Evolutionary conservation across 768 basidiomycete species (phyloP), one percentile per base, ranked within the genome.

Genomic region (Lanmaoa pseudosensibilis): DNA sequence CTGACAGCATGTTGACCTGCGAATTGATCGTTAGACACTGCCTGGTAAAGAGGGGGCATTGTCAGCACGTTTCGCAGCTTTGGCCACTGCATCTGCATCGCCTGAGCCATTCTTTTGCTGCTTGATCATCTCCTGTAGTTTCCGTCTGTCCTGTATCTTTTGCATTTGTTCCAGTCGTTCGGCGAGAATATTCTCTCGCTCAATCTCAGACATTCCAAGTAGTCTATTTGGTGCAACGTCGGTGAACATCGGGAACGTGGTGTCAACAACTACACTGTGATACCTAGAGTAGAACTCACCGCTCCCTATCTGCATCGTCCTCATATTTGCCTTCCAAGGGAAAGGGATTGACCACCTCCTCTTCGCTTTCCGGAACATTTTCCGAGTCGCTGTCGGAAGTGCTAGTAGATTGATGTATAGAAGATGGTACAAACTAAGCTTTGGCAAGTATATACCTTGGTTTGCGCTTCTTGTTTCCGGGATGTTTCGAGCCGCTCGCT

Each of bases 251-350:
- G 54, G 30, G 9, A 39, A 54, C 48, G 41, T 10, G 25, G 46
- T 59, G 69, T 73, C 58, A 73, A 73, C 67, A 58, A 50, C 56
- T 66, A 55, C 60, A 48, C 50, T 63, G 59, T 50, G 47, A 59
- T 66, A 61, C 63, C 66, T 65, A 61, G 64, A 53, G 61, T 53
- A 38, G 58, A 54, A 77, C 89, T 76, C 76, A 96, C 96, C 79
- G 75, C 60, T 87, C 81, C 65, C 88, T 83, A 72, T 98, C 96
- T 13, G 77, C 80, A 64, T 93, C 92, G 66, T 97, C 87, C 56
- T 81, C 82, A 68, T 91, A 98, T 72, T 92, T 92, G 48, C 92
- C 94, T 65, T 98, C 96, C 13, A 97, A 75, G 0, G 94, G 95
- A 69, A 92, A 98, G 4, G 86, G 86, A 61, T 92, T 87, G 13